These are phyloP conservation scores for Aurifilum marmelostoma DNA, from an alignment of 2,329 filamentous ascomycete species.

Conservation along the genomic window DNA sequence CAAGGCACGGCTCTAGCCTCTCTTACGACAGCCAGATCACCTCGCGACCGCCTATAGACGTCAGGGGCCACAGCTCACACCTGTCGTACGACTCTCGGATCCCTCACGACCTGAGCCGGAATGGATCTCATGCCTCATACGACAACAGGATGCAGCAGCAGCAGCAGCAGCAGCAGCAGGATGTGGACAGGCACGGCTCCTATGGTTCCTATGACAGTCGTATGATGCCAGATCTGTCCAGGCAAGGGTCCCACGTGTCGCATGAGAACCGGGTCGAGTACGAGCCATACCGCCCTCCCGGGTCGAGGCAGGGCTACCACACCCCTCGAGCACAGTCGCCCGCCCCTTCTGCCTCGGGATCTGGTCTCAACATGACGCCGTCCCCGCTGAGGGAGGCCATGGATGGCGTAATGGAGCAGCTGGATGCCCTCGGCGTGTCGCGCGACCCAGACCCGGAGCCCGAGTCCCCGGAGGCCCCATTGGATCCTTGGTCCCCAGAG, in stretches of 20 bases:
- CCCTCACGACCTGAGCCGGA: constrained; percentile 20
- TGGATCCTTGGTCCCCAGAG: constrained; percentile 88
- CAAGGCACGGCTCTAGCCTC: constrained; percentile 28
- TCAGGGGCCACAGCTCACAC: constrained; percentile 28
- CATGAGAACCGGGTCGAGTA: constrained; percentile 37
- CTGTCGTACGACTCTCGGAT: constrained; percentile 34
- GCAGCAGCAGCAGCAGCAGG: too few species aligned
- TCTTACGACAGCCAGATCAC: constrained; percentile 31
- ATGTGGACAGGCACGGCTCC: constrained; percentile 28
- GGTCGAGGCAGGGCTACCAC: constrained; percentile 47
- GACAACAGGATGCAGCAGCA: constrained; percentile 10
- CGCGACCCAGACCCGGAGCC: constrained; percentile 56
- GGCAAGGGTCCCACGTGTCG: constrained; percentile 46
- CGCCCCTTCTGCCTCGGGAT: constrained; percentile 68
- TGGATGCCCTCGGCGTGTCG: constrained; percentile 80
- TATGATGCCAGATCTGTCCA: constrained; percentile 26
- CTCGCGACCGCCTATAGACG: constrained; percentile 20
- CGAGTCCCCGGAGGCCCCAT: constrained; percentile 56
- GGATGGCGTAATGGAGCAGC: constrained; percentile 95
- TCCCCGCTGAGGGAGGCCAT: constrained; percentile 93
- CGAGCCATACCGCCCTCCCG: constrained; percentile 21
- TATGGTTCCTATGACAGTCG: constrained; percentile 30
- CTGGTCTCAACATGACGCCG: constrained; percentile 69
- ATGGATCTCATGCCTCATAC: constrained; percentile 30
- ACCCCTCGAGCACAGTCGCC: constrained; percentile 66